phyloP scores from a whole-genome alignment of 2,329 filamentous ascomycete species.

The Aureobasidium sp. region DNA sequence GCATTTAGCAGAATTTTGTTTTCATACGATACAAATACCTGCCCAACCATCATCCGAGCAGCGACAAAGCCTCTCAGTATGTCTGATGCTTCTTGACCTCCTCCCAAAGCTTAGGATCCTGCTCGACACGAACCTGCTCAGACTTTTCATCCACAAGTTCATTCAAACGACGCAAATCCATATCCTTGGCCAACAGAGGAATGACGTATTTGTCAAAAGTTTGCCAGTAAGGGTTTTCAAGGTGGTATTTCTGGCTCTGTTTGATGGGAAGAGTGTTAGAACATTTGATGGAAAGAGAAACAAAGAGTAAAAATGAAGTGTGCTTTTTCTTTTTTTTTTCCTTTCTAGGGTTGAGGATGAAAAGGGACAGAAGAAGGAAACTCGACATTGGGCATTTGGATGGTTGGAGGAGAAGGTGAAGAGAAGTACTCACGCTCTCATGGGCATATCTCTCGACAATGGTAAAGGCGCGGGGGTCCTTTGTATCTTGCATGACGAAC shows the following conservation, averaged over 20 bases:
- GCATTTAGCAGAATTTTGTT: too few relatives aligned
- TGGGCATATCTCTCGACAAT: conserved; percentile 67
- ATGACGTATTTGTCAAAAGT: conserved; percentile 68
- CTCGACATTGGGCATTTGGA: not conserved
- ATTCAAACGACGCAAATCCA: conserved; percentile 61
- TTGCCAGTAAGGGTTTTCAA: conserved; percentile 63
- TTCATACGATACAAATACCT: too few relatives aligned
- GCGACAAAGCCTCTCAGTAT: conserved; percentile 10
- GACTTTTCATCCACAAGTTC: conserved; percentile 50
- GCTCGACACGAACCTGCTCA: conserved; percentile 29
- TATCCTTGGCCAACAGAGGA: conserved; percentile 57
- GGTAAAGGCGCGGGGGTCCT: conserved; percentile 61
- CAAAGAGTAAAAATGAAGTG: not conserved
- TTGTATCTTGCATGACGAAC: conserved; percentile 70
- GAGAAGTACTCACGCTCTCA: conserved; percentile 45
- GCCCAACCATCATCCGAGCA: too few relatives aligned
- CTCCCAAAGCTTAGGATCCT: conserved; percentile 25
- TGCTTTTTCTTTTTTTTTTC: too few relatives aligned
- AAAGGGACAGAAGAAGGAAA: too few relatives aligned
- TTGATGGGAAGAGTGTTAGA: not conserved
- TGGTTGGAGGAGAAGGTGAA: not conserved
- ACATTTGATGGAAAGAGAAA: not conserved
- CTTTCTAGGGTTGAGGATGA: too few relatives aligned
- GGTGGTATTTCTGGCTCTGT: conserved; percentile 35
- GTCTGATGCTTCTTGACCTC: conserved; percentile 27